These are phyloP conservation scores for Sinapis alba DNA, from an alignment of 441 rosid species.

Conservation along the genomic window DNA sequence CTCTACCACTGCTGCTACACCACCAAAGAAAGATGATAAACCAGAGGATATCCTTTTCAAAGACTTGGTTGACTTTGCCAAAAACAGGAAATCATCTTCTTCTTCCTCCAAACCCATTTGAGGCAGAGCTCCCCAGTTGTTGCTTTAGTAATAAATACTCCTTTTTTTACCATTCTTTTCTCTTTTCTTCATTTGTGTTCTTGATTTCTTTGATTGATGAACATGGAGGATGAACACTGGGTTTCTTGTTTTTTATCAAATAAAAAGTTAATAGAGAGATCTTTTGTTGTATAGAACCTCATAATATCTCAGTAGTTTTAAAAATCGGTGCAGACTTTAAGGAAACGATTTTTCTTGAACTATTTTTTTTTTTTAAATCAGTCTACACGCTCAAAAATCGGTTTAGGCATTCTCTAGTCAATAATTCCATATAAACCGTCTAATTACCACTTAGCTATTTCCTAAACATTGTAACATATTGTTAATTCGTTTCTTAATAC, in stretches of 20 bases:
- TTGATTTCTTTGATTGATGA: slow-evolving; percentile 25
- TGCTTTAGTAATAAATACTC: slow-evolving; percentile 18
- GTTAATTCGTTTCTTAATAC: too few relatives aligned
- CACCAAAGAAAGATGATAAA: slow-evolving; percentile 66
- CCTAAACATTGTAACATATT: too few relatives aligned
- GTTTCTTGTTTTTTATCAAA: slow-evolving; percentile 15
- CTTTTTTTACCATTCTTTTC: slow-evolving; percentile 23
- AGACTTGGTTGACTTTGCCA: slow-evolving; percentile 95
- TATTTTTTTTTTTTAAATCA: too few relatives aligned
- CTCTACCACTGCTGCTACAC: slow-evolving; percentile 25
- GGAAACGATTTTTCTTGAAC: too few relatives aligned
- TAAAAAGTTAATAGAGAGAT: neutral
- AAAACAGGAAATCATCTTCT: slow-evolving; percentile 73
- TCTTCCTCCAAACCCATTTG: slow-evolving; percentile 63
- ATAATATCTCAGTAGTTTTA: too few relatives aligned
- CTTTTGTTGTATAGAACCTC: too few relatives aligned
- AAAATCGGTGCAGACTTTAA: too few relatives aligned
- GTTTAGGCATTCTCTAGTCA: too few relatives aligned
- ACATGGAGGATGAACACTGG: slow-evolving; percentile 18
- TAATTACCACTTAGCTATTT: too few relatives aligned
- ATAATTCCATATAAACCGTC: too few relatives aligned
- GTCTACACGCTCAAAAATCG: too few relatives aligned
- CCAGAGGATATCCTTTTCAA: slow-evolving; percentile 95
- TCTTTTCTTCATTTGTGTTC: slow-evolving; percentile 22
- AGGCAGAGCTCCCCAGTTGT: slow-evolving; percentile 31